phyloP scores from a whole-genome alignment of 1,139 yeast genomes.

The Kluyveromyces marxianus region DNA sequence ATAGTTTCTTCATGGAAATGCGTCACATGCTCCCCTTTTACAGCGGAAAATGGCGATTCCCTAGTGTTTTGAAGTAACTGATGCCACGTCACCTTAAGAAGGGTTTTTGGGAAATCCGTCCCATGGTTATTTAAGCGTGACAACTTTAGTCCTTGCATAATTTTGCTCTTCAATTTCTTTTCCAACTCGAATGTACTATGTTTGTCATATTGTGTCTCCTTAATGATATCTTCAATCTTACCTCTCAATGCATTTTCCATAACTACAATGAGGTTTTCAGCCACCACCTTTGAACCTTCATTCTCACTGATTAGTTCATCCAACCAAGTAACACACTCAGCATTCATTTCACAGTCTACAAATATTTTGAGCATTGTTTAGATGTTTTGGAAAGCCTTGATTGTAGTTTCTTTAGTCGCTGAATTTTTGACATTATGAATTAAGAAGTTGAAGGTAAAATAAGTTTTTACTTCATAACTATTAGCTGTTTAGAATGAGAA shows the following conservation, averaged over 20 bases:
- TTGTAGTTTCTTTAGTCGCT: background rate
- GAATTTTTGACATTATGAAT: background rate
- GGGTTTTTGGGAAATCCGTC: constrained; percentile 4
- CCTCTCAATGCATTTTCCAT: background rate
- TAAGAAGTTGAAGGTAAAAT: no score
- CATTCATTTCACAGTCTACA: constrained; percentile 4
- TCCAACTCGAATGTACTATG: background rate
- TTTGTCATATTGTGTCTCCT: background rate
- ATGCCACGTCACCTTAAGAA: constrained; percentile 4
- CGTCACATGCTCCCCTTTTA: background rate
- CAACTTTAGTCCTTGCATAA: background rate
- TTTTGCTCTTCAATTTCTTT: background rate
- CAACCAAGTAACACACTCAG: constrained; percentile 4
- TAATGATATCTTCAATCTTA: background rate
- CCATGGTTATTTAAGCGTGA: background rate
- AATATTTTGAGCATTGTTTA: background rate
- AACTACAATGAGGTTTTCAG: background rate
- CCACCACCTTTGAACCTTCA: background rate
- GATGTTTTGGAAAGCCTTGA: no score
- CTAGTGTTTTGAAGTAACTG: background rate
- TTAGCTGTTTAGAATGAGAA: background rate
- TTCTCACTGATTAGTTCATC: background rate
- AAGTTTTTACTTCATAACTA: background rate
- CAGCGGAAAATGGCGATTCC: background rate
- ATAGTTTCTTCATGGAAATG: constrained; percentile 1